phyloP scores from a whole-genome alignment of 73 alveolate species.

The Halteria grandinella region DNA sequence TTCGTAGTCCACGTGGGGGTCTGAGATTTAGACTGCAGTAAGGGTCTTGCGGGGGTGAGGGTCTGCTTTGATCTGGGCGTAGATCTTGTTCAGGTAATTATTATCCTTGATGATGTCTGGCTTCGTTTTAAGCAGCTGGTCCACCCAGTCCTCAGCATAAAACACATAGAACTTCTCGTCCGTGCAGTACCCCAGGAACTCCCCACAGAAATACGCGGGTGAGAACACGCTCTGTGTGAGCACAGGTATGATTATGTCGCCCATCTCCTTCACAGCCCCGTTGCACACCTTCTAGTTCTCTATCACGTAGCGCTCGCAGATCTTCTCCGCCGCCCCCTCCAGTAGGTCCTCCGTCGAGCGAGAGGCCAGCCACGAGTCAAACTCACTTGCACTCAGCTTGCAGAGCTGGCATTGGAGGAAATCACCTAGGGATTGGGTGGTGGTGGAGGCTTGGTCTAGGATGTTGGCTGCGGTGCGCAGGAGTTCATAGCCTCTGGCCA shows the following conservation, averaged over 20 bases:
- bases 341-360: constrained; percentile 3
- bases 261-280: constrained; percentile 48
- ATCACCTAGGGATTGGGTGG: background rate
- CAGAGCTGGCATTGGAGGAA: constrained; percentile 13
- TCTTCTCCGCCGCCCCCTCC: background rate
- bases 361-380: background rate
- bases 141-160: constrained; percentile 11
- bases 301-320: constrained; percentile 16
- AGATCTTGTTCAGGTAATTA: constrained; percentile 11
- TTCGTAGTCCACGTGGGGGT: constrained; percentile 85
- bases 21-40: constrained; percentile 68
- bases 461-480: too few relatives aligned
- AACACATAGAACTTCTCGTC: background rate
- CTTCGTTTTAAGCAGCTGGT: constrained; percentile 6
- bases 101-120: constrained; percentile 23
- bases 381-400: background rate
- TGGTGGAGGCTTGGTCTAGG: too few relatives aligned
- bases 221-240: background rate
- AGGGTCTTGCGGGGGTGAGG: constrained; percentile 1
- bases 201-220: constrained; percentile 43
- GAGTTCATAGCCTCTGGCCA: too few relatives aligned
- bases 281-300: background rate
- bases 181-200: constrained; percentile 30
- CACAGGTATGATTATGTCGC: constrained; percentile 32
- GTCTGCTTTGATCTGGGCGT: background rate